phyloP scores from a whole-genome alignment of 2,329 filamentous ascomycete species.

The Pyrenochaeta sp. region DNA sequence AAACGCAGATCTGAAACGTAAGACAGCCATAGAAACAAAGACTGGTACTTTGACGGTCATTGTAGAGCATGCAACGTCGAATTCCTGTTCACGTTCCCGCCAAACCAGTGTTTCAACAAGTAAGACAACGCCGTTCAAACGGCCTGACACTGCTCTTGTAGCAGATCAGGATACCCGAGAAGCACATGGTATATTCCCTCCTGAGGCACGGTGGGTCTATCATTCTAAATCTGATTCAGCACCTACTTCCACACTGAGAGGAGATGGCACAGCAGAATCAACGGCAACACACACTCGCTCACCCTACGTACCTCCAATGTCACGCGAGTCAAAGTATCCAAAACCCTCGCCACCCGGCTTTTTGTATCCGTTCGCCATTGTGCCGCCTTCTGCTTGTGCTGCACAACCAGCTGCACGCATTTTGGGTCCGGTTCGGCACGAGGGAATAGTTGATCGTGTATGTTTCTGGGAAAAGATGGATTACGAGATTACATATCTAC shows the following conservation, averaged over 20 bases:
- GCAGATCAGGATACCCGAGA: too few species aligned
- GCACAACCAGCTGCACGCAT: not conserved
- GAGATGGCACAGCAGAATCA: not conserved
- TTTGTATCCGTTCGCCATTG: slow-evolving; percentile 13
- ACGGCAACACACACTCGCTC: not conserved
- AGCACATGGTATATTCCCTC: too few species aligned
- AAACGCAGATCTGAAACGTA: not conserved
- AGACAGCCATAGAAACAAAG: not conserved
- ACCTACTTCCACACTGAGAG: too few species aligned
- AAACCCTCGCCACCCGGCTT: slow-evolving; percentile 13
- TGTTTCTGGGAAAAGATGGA: not conserved
- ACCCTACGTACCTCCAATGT: not conserved
- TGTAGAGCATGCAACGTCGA: not conserved
- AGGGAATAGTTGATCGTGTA: not conserved
- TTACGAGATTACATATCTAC: slow-evolving; percentile 13
- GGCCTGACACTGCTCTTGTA: too few species aligned
- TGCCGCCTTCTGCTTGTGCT: slow-evolving; percentile 2
- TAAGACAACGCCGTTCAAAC: too few species aligned
- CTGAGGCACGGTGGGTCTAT: too few species aligned
- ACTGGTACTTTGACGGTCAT: not conserved
- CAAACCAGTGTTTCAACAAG: too few species aligned
- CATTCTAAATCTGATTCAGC: too few species aligned
- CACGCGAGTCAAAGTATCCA: slow-evolving; percentile 6
- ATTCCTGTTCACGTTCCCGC: too few species aligned
- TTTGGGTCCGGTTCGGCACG: not conserved